Evolutionary conservation across 2,329 filamentous ascomycete genomes (phyloP), one percentile per base, ranked within the genome.

Genomic region (Diaporthe ilicicola): DNA sequence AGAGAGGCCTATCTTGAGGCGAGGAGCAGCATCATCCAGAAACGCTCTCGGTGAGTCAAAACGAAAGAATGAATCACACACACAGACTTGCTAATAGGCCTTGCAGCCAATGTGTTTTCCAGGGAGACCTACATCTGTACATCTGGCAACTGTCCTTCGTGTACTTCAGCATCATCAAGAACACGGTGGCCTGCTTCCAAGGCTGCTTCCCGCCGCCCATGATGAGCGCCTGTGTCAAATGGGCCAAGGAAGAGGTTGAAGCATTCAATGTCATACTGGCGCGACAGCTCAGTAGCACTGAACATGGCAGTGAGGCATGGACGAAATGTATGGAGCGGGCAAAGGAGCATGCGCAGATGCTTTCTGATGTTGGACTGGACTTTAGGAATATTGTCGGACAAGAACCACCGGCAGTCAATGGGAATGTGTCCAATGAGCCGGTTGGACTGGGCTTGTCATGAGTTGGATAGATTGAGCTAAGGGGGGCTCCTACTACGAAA

Each of bases 231-330:
- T 97, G 94, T 76, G 95, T 99, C 76, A 97, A 95, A 79, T 99
- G 96, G 96, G 95, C 94, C n/a, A 98, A 98, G 81, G 92, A 96
- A 76, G 91, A 97, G 79, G 90, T 98, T 1, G 95, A 98, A 76
- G 91, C 91, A 2, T 98, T 98, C 85, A 98, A 98, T 77, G 87
- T 87, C 55, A 90, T 96, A 64, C 85, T 99, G 46, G 90, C 88
- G 44, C 87, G 95, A 71, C 96, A 98, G 82, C 84, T 99, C 73
- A 97, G 94, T 82, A 94, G 93, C 78, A 93, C 96, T 2, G 92
- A 97, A 72, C 88, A 86, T 62, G 91, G 88, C n/a, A 92, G 92
- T 17, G 87, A 90, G 54, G 88, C 93, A 1, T 98, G 94, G 93
- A 88, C 88, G 67, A 89, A 93, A 77, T 98, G 96, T 81, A 91